phyloP scores from a whole-genome alignment of 495 filamentous ascomycete species.

The Lasiosphaeria ovina region DNA sequence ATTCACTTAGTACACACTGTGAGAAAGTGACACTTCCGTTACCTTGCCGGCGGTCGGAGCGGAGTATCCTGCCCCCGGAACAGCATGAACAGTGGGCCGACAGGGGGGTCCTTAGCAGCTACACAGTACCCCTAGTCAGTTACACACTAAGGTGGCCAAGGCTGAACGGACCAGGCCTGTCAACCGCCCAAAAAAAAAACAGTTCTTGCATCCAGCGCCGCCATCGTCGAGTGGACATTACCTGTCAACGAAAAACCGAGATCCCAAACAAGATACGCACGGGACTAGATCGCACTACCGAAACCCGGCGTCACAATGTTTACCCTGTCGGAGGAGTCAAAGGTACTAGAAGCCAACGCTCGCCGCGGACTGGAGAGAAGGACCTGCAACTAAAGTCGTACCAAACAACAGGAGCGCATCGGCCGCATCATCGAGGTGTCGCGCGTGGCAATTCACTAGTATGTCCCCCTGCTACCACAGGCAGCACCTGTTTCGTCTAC shows the following conservation, averaged over 20 bases:
- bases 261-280: background rate
- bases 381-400: slow-evolving; percentile 7
- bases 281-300: background rate
- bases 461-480: slow-evolving; percentile 27
- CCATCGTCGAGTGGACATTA: background rate
- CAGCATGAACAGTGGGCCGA: too few species aligned
- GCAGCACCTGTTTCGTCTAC: background rate
- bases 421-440: slow-evolving; percentile 91
- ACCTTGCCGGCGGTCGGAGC: background rate
- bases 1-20: too few species aligned
- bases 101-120: too few species aligned
- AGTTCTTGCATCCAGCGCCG: background rate
- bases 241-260: background rate
- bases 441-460: slow-evolving; percentile 97
- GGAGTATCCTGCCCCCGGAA: background rate
- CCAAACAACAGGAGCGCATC: slow-evolving; percentile 77
- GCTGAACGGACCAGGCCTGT: background rate
- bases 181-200: background rate
- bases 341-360: slow-evolving; percentile 54
- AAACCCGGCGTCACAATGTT: slow-evolving; percentile 55
- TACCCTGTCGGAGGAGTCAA: slow-evolving; percentile 94
- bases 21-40: background rate
- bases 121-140: too few species aligned
- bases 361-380: background rate
- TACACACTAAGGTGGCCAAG: background rate